A percentile compares a stretch with the other conserved stretches of the same genome.
These are phyloP conservation scores for Beta lomatogona DNA, from an alignment of 179 eudicot species.

Conservation along the genomic window DNA sequence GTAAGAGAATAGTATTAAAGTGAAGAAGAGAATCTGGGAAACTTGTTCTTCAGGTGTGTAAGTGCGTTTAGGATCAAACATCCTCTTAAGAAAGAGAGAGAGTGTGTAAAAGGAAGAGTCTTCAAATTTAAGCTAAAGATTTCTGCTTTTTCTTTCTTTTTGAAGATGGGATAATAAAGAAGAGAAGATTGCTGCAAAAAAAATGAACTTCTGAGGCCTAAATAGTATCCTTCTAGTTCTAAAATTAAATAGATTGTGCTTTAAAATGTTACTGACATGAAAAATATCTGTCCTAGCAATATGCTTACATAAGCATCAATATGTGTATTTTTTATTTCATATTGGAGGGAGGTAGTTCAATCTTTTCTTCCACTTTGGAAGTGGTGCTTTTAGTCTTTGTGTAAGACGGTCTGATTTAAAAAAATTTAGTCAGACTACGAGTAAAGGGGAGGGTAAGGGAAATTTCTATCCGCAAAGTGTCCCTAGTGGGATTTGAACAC, in stretches of 20 bases:
- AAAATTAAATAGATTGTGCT: not conserved
- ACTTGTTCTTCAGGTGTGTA: conserved; percentile 41
- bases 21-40: conserved; percentile 57
- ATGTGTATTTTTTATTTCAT: not conserved
- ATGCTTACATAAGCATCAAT: not conserved
- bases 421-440: too few relatives aligned
- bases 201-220: conserved; percentile 28
- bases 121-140: conserved; percentile 69
- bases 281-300: not conserved
- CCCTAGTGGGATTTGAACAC: too few relatives aligned
- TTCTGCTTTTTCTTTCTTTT: conserved; percentile 38
- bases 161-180: conserved; percentile 34
- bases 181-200: conserved; percentile 31
- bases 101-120: conserved; percentile 40
- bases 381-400: too few relatives aligned
- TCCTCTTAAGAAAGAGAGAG: conserved; percentile 24
- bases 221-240: not conserved
- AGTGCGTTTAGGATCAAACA: conserved; percentile 53
- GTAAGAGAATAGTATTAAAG: conserved; percentile 24
- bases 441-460: too few relatives aligned
- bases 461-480: too few relatives aligned
- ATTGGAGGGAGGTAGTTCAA: not conserved
- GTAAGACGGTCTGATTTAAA: too few relatives aligned
- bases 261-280: not conserved
- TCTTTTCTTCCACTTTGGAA: not conserved